Evolutionary conservation across 768 basidiomycete genomes (phyloP).

Genomic region (Megacollybia marginata): DNA sequence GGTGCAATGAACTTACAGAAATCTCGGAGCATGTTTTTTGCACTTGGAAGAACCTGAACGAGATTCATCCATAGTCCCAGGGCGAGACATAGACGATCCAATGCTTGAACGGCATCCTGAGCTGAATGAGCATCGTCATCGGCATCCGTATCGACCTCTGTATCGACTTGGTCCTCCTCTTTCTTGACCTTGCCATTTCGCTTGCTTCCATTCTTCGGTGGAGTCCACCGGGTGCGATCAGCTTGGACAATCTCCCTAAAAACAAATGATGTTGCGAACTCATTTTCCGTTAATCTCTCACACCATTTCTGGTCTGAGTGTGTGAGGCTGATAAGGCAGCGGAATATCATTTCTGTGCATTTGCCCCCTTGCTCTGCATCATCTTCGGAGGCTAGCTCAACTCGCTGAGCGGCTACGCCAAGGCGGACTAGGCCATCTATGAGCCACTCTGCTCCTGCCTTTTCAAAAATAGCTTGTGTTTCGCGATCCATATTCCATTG

Average conservation of each 20-base stretch:
- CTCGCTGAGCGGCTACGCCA: conserved; percentile 29
- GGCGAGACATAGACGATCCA: conserved; percentile 71
- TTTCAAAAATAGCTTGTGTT: conserved; percentile 15
- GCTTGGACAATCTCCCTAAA: conserved; percentile 38
- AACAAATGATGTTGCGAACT: conserved; percentile 37
- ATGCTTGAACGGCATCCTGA: conserved; percentile 23
- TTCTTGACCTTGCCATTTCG: conserved; percentile 7
- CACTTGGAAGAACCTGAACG: conserved; percentile 44
- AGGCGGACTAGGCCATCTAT: conserved; percentile 42
- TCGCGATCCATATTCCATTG: conserved; percentile 33
- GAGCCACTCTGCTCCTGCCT: conserved; percentile 36
- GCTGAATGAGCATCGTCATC: conserved; percentile 4
- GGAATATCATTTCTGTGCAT: conserved; percentile 52
- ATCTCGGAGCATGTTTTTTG: too few relatives aligned
- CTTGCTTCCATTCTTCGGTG: conserved; percentile 1
- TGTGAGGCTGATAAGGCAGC: conserved; percentile 66
- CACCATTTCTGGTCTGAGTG: conserved; percentile 58
- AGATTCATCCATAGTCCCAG: conserved; percentile 74
- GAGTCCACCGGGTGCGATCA: conserved; percentile 2
- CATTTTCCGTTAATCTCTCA: conserved; percentile 36
- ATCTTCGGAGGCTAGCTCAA: too few relatives aligned
- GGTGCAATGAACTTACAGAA: too few relatives aligned
- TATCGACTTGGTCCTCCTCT: conserved; percentile 7
- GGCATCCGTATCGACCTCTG: conserved; percentile 6
- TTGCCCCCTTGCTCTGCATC: conserved; percentile 22